These are phyloP conservation scores for Plasmodium ovale DNA, from an alignment of 169 alveolate genomes.

Conservation along the genomic window DNA sequence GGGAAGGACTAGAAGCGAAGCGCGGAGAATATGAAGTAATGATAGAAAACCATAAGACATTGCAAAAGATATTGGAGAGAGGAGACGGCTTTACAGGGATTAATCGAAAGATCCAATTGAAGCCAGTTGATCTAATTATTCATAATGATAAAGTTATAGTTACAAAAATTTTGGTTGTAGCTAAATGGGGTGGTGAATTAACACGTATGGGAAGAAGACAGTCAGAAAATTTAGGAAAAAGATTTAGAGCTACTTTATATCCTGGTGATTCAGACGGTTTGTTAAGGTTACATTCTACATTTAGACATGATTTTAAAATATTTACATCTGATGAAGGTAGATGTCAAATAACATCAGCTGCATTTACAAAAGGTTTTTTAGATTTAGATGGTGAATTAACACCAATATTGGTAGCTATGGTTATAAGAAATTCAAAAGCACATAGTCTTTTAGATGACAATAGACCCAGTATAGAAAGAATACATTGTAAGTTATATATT, in stretches of 20 bases:
- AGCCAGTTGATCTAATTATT: slow-evolving; percentile 85
- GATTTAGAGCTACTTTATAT: slow-evolving; percentile 91
- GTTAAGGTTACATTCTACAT: slow-evolving; percentile 97
- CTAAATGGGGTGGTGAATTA: slow-evolving; percentile 99
- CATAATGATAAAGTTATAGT: slow-evolving; percentile 75
- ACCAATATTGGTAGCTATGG: slow-evolving; percentile 96
- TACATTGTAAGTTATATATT: slow-evolving; percentile 76
- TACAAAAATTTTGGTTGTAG: slow-evolving; percentile 92
- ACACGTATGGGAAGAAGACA: slow-evolving; percentile 95
- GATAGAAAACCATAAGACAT: slow-evolving; percentile 84
- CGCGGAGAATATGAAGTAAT: slow-evolving; percentile 63
- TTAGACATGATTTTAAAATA: slow-evolving; percentile 98
- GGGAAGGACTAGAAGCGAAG: slow-evolving; percentile 56
- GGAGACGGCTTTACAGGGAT: slow-evolving; percentile 97
- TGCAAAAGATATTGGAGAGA: slow-evolving; percentile 90
- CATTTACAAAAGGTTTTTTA: slow-evolving; percentile 97
- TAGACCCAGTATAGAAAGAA: slow-evolving; percentile 78
- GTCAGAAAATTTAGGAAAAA: slow-evolving; percentile 93
- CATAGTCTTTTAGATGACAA: slow-evolving; percentile 83
- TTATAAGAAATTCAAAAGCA: slow-evolving; percentile 86
- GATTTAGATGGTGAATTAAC: slow-evolving; percentile 97
- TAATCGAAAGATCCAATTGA: slow-evolving; percentile 95
- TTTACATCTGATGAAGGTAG: slow-evolving; percentile 98
- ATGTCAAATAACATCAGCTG: slow-evolving; percentile 98
- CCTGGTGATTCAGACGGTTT: slow-evolving; percentile 95